Percentiles rank a stretch among this genome's conserved stretches.
Evolutionary conservation across 805 yeast genomes (phyloP).

Genomic region (Metschnikowia hibisci): DNA sequence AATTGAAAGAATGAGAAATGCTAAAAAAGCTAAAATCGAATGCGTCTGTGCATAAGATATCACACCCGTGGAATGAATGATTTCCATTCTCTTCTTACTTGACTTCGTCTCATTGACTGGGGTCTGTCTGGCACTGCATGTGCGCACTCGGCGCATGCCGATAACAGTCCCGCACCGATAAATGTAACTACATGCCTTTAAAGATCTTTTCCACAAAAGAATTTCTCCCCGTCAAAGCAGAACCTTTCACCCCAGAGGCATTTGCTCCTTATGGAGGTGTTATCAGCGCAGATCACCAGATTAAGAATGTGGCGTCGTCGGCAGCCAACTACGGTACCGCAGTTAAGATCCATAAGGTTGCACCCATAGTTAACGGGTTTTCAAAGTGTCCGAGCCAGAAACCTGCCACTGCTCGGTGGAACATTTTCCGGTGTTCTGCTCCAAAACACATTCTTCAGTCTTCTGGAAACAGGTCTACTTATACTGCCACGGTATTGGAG

Average conservation of each 20-base stretch:
- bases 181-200: constrained; percentile 33
- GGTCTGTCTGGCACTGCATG: too few relatives aligned
- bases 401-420: constrained; percentile 65
- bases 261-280: constrained; percentile 73
- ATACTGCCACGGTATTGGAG: constrained; percentile 68
- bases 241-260: constrained; percentile 58
- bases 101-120: too few relatives aligned
- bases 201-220: constrained; percentile 29
- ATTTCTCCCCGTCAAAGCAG: constrained; percentile 40
- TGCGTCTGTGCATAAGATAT: too few relatives aligned
- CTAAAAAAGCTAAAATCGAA: too few relatives aligned
- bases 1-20: too few relatives aligned
- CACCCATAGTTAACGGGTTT: constrained; percentile 59
- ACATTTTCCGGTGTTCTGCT: constrained; percentile 77
- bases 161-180: too few relatives aligned
- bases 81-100: too few relatives aligned
- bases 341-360: constrained; percentile 65
- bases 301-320: constrained; percentile 38
- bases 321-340: constrained; percentile 96
- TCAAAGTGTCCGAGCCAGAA: constrained; percentile 42
- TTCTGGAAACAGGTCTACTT: constrained; percentile 22
- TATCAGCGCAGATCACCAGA: constrained; percentile 73
- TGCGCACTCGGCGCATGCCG: too few relatives aligned
- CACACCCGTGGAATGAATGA: too few relatives aligned
- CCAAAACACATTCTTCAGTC: constrained; percentile 54